Evolutionary conservation across 441 rosid genomes (phyloP), one percentile per base, ranked within the genome.

Genomic region (Jatropha multifida): DNA sequence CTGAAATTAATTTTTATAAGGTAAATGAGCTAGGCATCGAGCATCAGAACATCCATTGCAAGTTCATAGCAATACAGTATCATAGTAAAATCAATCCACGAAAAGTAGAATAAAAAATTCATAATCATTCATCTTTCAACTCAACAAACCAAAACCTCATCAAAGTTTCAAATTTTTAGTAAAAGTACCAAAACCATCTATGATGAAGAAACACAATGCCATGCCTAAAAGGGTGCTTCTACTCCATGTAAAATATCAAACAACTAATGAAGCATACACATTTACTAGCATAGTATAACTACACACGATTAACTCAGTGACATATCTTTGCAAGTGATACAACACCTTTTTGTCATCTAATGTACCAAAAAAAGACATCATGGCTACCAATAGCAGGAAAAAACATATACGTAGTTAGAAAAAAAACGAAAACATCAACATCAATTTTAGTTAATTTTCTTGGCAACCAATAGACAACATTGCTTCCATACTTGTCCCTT

Each of bases 61-160:
- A 44, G 56, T 20, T 12, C 49, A 69, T 51, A 32, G 32, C 48
- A 59, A 37, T 49, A 48, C 17, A 62, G 10, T 11, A 67, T 48
- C 49, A 46, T 7, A 12, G n/a, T 8, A 48, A 75, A 8, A 68
- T 17, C 59, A 75, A 49, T 23, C n/a, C 13, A 23, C 32, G 78
- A 14, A 44, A 23, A 58, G 17, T 10, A 12, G n/a, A 55, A 38
- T 61, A 17, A 26, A 49, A 46, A 41, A 17, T 7, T 9, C 26
- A 17, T 58, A 9, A 42, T n/a, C 26, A 4, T 65, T 55, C 26
- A 23, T 17, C 64, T 23, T 74, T 71, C 70, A 64, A 20, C 41
- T 64, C 74, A 60, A n/a, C 54, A 66, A 66, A 44, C 13, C 37
- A 61, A 61, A 76, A 51, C 44, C 63, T 41, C 69, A 54, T 23